Evolutionary conservation across 1,284 basidiomycete species (phyloP).

Genomic region (Volvariella surrecta): DNA sequence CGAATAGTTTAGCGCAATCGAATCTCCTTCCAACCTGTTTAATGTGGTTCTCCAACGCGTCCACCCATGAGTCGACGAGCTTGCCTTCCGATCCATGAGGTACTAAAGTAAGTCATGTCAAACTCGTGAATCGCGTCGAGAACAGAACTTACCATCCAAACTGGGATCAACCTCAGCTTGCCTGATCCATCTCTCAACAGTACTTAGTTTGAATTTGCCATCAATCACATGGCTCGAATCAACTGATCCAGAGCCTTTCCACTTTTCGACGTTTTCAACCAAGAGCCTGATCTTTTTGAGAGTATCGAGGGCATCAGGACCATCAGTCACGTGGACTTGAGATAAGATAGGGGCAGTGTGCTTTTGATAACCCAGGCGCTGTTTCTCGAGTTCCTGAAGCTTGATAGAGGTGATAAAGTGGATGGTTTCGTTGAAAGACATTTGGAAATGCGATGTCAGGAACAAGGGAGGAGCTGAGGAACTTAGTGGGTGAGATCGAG

Average conservation of each 20-base stretch:
- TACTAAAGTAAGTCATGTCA: too few relatives aligned
- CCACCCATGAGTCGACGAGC: conserved; percentile 25
- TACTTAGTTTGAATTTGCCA: conserved; percentile 21
- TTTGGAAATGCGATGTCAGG: too few relatives aligned
- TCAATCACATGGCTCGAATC: conserved; percentile 15
- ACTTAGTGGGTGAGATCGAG: too few relatives aligned
- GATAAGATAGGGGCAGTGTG: conserved; percentile 18
- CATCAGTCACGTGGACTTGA: conserved; percentile 8
- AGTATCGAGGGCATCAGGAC: conserved; percentile 10
- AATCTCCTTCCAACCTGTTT: conserved; percentile 24
- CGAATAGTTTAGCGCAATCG: conserved; percentile 32
- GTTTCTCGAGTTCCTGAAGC: conserved; percentile 31
- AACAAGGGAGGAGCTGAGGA: too few relatives aligned
- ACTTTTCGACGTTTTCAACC: conserved; percentile 22
- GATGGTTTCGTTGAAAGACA: conserved; percentile 21
- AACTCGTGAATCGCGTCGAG: too few relatives aligned
- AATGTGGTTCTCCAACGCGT: conserved; percentile 29
- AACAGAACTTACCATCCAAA: conserved; percentile 17
- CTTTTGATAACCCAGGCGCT: conserved; percentile 21
- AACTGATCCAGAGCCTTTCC: conserved; percentile 25
- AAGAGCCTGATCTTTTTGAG: conserved; percentile 23
- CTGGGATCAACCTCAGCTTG: conserved; percentile 30
- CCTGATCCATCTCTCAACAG: conserved; percentile 27
- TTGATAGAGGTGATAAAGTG: conserved; percentile 35
- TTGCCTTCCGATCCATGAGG: conserved; percentile 3